Base-by-base conservation (phyloP, 495 filamentous ascomycete genomes). In the Tuber umbilicatum region DNA sequence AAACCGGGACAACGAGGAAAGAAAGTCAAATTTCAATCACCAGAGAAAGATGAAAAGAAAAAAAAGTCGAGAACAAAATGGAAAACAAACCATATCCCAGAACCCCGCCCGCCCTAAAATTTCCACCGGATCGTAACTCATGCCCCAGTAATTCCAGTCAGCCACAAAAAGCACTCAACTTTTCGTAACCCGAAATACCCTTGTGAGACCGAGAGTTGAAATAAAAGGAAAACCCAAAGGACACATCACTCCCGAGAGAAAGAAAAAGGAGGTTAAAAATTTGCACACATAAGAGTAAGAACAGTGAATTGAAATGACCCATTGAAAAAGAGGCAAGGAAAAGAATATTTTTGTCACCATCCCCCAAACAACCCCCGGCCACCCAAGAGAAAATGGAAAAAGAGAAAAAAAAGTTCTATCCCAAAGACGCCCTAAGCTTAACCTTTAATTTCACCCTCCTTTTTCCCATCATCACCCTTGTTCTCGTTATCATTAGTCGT, bases 381-480 rank as follows among this genome's bases (percentile, higher is more conserved):
- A 37, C 42, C 47, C 31, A 69, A 74, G 68, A 70, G 40, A 67
- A 78, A 47, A 73, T 40, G 64, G 37, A 69, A 71, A 64, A 69
- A 75, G 42, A 75, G 16, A 42, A 68, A 78, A 71, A 78, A 70
- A 74, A 71, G 69, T 70, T 71, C 73, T 75, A 78, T 75, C 76
- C 78, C 68, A 79, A 76, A 79, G 76, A 79, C 76, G 76, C 75
- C 73, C 75, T 78, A 79, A 75, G 77, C 72, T 78, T 74, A 47
- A 74, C 72, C 77, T 43, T 70, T 40, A 70, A 79, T 75, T 75
- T n/a, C 70, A 75, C 75, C 75, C 35, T 79, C 78, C 27, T 60
- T 70, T 50, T 79, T 79, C 82, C 86, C 88, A 80, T 87, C 87
- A 83, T 89, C 88, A 73, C 84, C 79, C 83, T 88, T 89, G 75